Percentiles rank a stretch among this genome's conserved stretches.
Conservation (phyloP, 2,329 filamentous ascomycete species). For the Colletotrichum scovillei region DNA sequence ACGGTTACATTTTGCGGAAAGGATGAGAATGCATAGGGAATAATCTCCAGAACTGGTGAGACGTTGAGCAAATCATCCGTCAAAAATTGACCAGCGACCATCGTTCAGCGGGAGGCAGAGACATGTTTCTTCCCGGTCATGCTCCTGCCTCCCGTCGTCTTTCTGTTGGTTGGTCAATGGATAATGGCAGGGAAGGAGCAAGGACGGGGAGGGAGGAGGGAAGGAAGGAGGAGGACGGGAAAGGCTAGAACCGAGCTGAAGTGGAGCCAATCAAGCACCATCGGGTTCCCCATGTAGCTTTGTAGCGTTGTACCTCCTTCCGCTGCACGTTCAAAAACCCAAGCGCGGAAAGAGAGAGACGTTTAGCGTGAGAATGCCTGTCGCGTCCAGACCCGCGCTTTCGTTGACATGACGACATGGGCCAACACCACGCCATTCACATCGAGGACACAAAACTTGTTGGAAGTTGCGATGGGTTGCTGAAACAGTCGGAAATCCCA, state of each 20-base stretch:
- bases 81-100: background rate
- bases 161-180: background rate
- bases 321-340: background rate
- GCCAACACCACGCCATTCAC: constrained; percentile 1
- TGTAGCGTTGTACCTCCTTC: background rate
- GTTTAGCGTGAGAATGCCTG: constrained; percentile 5
- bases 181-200: background rate
- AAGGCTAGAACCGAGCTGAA: background rate
- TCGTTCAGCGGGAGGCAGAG: background rate
- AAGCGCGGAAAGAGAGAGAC: background rate
- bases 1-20: constrained; percentile 3
- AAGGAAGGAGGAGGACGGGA: background rate
- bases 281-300: background rate
- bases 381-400: constrained; percentile 2
- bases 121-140: constrained; percentile 14
- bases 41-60: background rate
- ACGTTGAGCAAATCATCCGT: background rate
- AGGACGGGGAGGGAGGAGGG: background rate
- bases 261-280: background rate
- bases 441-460: background rate
- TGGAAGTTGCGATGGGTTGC: background rate
- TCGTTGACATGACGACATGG: constrained; percentile 29
- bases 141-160: background rate
- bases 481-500: constrained; percentile 11
- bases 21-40: background rate